Evolutionary conservation across 2,329 filamentous ascomycete species (phyloP), one percentile per base, ranked within the genome.

Genomic region (Diaporthe caulivora): DNA sequence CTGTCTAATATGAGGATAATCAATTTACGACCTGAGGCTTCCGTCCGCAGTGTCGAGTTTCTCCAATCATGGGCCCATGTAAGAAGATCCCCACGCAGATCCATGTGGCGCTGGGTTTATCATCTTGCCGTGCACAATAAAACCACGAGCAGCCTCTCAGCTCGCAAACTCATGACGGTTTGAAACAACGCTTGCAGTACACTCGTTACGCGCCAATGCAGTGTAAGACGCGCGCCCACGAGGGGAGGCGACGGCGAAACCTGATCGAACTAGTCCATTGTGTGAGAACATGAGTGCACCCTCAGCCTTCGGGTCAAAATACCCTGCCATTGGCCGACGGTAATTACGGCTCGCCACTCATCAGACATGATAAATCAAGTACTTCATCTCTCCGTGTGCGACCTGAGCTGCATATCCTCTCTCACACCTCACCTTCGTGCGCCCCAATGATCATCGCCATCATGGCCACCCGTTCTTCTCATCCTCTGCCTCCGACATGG

Each of bases 281-380:
- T 54, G 40, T 18, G 53, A 44, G 47, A 65, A 42, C 34, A 34
- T 24, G 58, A 72, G 13, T 64, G 60, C 44, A 54, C 53, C 21
- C 24, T 15, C 71, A 70, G 73, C 65, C 65, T 68, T 75, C 73
- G 73, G 71, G 53, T 73, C 54, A 10, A 49, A 8, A 54, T 26
- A 51, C 15, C 3, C 24, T 71, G 44, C 51, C 71, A 75, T 73
- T 75, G 71, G 73, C 67, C 53, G 51, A 42, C 17, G 34, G 26
- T 55, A 68, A 75, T 73, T 71, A 68, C 73, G 71, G 73, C 31
- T 75, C 51, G 67, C 53, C 70, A 73, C 73, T 71, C 65, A 53
- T 67, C 65, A 71, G 67, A 60, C 71, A 73, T 55, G 37, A 60
- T 67, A 55, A 49, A 31, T 8, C 37, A 18, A 42, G 24, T 42